Evolutionary conservation across 2,329 filamentous ascomycete species (phyloP), one percentile per base, ranked within the genome.

Genomic region (Colletotrichum australisinense): DNA sequence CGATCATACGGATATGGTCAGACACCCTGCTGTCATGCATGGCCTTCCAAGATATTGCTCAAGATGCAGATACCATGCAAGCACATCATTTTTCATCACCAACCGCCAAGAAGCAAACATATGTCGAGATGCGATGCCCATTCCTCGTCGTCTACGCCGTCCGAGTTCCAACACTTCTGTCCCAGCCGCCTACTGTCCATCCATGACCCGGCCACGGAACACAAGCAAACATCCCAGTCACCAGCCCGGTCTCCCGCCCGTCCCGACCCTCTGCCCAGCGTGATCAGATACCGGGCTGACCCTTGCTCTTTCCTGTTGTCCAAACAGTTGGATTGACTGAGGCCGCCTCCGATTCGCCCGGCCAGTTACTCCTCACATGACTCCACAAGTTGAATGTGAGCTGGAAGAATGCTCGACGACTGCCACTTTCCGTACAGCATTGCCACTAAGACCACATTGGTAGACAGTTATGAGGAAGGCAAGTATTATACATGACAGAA

Each of bases 41-140:
- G 19, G 24, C 56, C 19, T 58, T 49, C 35, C 35, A n/a, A 22
- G 49, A 46, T 35, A 55, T 30, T 30, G 56, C 35, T 52, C 64
- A 26, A 14, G 65, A 69, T 59, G 69, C 69, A 69, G 53, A 64
- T 64, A 65, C 69, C 59, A 30, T 59, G 65, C 59, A 26, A 22
- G 58, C 30, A 38, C 22, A 57, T 56, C 52, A 35, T 30, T 55
- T 59, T 16, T 63, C 65, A 26, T 72, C 69, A 72, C 69, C 69
- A 69, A 72, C 69, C 59, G 69, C 69, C 69, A 72, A 69, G 69
- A 57, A n/a, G 32, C 52, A 65, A 65, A 56, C 63, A 65, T 5
- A n/a, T 6, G 42, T n/a, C 42, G 6, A 65, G 26, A 42, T 56
- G 32, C 49, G 57, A 49, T 49, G 22, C 19, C 42, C 0, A 12